These are phyloP conservation scores for Cyclotella cryptica DNA, from an alignment of 108 stramenopile species.

Conservation along the genomic window DNA sequence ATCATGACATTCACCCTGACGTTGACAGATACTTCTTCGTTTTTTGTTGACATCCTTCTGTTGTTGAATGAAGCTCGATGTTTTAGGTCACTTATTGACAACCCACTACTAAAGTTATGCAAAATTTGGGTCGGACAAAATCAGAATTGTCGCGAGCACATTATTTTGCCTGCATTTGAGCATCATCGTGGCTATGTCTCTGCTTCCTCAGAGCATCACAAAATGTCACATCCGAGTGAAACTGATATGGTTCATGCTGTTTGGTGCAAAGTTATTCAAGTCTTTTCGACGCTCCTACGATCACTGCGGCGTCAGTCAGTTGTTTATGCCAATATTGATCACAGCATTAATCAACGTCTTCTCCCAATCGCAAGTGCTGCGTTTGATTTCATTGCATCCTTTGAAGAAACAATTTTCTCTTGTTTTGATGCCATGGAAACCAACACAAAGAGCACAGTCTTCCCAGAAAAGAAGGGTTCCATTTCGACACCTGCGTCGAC, in stretches of 20 bases:
- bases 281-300: constrained; percentile 41
- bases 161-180: neutral
- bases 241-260: constrained; percentile 46
- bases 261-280: constrained; percentile 35
- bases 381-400: constrained; percentile 43
- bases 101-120: constrained; percentile 31
- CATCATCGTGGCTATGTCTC: constrained; percentile 40
- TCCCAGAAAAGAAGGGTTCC: neutral
- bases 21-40: constrained; percentile 42
- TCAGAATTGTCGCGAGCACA: neutral
- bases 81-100: constrained; percentile 41
- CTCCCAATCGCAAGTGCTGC: constrained; percentile 26
- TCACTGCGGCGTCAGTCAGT: constrained; percentile 30
- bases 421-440: constrained; percentile 37
- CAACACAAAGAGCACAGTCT: constrained; percentile 20
- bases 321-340: constrained; percentile 32
- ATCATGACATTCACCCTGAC: constrained; percentile 28
- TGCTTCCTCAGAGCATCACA: constrained; percentile 6
- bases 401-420: constrained; percentile 44
- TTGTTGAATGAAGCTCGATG: constrained; percentile 34
- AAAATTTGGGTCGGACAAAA: constrained; percentile 2
- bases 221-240: neutral
- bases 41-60: constrained; percentile 25
- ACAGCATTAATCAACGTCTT: constrained; percentile 28
- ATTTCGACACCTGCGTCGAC: constrained; percentile 33